A percentile compares a stretch with the other conserved stretches of the same genome.
These are phyloP conservation scores for Lodderomyces margitis DNA, from an alignment of 1,139 yeast genomes.

Conservation along the genomic window DNA sequence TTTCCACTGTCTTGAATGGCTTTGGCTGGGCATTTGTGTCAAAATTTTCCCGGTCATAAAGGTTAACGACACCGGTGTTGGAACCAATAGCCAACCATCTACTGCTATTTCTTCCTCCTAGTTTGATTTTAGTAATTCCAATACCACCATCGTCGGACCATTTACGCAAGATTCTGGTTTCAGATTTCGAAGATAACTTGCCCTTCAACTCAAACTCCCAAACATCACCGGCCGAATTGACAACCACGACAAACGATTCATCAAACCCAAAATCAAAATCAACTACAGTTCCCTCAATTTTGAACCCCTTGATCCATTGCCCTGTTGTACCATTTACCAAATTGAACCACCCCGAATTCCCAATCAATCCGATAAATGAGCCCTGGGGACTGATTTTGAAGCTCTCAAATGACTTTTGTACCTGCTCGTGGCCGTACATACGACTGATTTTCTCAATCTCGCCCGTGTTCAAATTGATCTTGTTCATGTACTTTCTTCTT, in stretches of 20 bases:
- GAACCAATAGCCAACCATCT: constrained; percentile 90
- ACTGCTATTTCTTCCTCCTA: constrained; percentile 70
- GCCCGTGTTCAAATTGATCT: constrained; percentile 83
- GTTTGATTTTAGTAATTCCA: constrained; percentile 72
- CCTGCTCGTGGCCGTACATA: constrained; percentile 85
- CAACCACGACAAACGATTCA: constrained; percentile 55
- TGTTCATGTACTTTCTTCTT: constrained; percentile 85
- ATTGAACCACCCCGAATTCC: constrained; percentile 90
- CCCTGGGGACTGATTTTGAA: constrained; percentile 75
- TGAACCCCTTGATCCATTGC: constrained; percentile 83
- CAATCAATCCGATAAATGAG: constrained; percentile 68
- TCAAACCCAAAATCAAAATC: constrained; percentile 75
- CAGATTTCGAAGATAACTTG: constrained; percentile 13
- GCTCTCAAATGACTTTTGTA: constrained; percentile 85
- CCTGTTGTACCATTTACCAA: constrained; percentile 73
- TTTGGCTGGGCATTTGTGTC: constrained; percentile 20
- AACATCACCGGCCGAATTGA: constrained; percentile 80
- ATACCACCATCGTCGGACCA: constrained; percentile 91
- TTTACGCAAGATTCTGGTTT: constrained; percentile 47
- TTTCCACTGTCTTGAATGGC: constrained; percentile 67
- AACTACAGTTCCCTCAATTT: constrained; percentile 77
- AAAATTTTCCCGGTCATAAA: constrained; percentile 59
- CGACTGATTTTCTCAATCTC: constrained; percentile 79
- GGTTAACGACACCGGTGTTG: constrained; percentile 83
- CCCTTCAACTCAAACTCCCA: constrained; percentile 75